phyloP scores from a whole-genome alignment of 305 asterid species.

The Fraxinus latifolia region DNA sequence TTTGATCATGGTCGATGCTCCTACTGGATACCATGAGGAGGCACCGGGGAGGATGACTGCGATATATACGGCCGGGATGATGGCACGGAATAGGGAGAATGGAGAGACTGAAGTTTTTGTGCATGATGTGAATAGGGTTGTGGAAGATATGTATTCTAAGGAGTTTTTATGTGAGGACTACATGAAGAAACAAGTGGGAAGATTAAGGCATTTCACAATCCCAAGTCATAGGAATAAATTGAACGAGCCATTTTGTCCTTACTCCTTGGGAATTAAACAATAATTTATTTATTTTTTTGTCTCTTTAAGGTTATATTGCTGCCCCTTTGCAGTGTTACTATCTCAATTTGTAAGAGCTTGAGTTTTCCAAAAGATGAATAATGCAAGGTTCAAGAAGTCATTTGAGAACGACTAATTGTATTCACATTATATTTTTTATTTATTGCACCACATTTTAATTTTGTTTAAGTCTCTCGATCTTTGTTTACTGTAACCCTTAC shows the following conservation, averaged over 20 bases:
- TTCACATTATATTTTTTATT: not conserved
- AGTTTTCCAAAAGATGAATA: not conserved
- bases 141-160: conserved; percentile 66
- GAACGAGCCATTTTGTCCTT: conserved; percentile 67
- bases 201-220: conserved; percentile 69
- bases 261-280: not conserved
- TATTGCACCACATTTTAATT: not conserved
- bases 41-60: conserved; percentile 92
- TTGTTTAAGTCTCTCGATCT: too few species aligned
- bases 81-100: conserved; percentile 60
- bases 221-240: conserved; percentile 58
- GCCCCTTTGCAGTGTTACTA: not conserved
- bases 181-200: conserved; percentile 70
- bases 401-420: not conserved
- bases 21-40: conserved; percentile 70
- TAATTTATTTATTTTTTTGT: too few species aligned
- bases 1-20: conserved; percentile 87
- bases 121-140: conserved; percentile 83
- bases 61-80: conserved; percentile 86
- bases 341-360: not conserved
- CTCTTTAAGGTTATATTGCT: too few species aligned
- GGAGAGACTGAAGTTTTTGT: conserved; percentile 66
- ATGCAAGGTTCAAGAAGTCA: not conserved
- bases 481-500: not conserved
- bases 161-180: conserved; percentile 70